These are phyloP conservation scores for Eremochloa ophiuroides DNA, from an alignment of 176 grass and related monocot genomes.

Conservation along the genomic window DNA sequence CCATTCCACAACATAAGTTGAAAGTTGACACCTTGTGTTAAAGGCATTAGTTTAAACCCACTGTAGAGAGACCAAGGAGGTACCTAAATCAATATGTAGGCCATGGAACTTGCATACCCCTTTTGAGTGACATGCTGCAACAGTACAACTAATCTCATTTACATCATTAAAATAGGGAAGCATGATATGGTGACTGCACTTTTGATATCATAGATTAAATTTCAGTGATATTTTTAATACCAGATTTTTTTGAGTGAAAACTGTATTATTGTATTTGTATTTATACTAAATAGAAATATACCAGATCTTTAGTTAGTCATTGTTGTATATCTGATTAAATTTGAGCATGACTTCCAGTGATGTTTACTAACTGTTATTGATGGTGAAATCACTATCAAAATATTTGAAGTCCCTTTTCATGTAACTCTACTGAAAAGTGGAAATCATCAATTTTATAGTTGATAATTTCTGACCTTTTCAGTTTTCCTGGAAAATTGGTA, in stretches of 20 bases:
- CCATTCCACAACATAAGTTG: neutral
- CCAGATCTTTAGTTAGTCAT: neutral
- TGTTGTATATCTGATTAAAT: neutral
- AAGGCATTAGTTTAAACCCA: neutral
- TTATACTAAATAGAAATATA: neutral
- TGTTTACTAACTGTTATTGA: neutral
- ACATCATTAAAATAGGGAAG: neutral
- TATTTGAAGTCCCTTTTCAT: neutral
- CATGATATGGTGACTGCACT: too few species aligned
- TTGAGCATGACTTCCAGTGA: neutral
- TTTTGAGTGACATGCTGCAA: neutral
- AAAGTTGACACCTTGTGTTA: neutral
- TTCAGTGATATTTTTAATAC: neutral
- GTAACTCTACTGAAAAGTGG: neutral
- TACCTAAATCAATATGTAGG: neutral
- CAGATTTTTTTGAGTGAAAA: neutral
- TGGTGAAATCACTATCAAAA: neutral
- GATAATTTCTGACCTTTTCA: neutral
- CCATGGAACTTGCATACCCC: neutral
- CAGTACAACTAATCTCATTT: neutral
- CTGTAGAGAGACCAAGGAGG: neutral
- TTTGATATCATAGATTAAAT: neutral
- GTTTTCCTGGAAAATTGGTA: constrained; percentile 6
- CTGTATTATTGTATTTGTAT: neutral
- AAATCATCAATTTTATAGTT: neutral